These are phyloP conservation scores for Elaeis guineensis DNA, from an alignment of 176 grass and related monocot genomes.

Conservation along the genomic window DNA sequence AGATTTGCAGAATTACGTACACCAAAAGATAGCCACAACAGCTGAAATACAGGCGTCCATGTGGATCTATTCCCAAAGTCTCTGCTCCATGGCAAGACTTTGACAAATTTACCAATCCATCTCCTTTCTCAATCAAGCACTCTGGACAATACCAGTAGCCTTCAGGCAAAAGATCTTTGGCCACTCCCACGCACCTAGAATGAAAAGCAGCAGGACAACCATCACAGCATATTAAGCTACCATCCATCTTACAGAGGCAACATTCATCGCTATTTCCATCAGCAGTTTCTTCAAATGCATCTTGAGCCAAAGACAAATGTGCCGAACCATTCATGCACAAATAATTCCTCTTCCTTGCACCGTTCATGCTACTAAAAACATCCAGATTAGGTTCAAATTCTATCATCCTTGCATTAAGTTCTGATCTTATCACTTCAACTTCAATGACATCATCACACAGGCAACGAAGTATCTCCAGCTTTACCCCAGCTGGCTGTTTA, in stretches of 20 bases:
- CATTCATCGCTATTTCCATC: constrained; percentile 92
- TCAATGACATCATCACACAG: constrained; percentile 87
- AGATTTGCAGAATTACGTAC: constrained; percentile 44
- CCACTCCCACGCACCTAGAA: constrained; percentile 86
- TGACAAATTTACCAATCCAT: constrained; percentile 36
- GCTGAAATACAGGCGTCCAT: constrained; percentile 66
- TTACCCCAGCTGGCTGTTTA: constrained; percentile 51
- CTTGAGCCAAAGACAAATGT: constrained; percentile 5
- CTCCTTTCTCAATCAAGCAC: constrained; percentile 53
- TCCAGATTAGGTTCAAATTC: constrained; percentile 47
- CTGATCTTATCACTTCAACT: constrained; percentile 50
- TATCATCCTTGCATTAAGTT: constrained; percentile 54
- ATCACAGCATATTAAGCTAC: constrained; percentile 92
- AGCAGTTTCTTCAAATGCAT: constrained; percentile 36
- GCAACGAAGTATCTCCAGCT: constrained; percentile 70
- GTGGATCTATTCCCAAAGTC: constrained; percentile 67
- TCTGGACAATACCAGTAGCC: constrained; percentile 90
- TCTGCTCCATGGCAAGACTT: constrained; percentile 66
- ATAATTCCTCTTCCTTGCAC: constrained; percentile 40
- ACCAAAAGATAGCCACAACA: constrained; percentile 76
- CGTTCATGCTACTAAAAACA: constrained; percentile 15
- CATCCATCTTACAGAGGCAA: constrained; percentile 83
- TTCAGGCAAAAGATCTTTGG: constrained; percentile 86
- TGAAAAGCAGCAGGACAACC: constrained; percentile 96
- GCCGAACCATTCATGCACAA: constrained; percentile 13